Percentiles rank a stretch among this genome's conserved stretches.
phyloP scores from a whole-genome alignment of 306 rosid genomes.

The Corylus heterophylla region DNA sequence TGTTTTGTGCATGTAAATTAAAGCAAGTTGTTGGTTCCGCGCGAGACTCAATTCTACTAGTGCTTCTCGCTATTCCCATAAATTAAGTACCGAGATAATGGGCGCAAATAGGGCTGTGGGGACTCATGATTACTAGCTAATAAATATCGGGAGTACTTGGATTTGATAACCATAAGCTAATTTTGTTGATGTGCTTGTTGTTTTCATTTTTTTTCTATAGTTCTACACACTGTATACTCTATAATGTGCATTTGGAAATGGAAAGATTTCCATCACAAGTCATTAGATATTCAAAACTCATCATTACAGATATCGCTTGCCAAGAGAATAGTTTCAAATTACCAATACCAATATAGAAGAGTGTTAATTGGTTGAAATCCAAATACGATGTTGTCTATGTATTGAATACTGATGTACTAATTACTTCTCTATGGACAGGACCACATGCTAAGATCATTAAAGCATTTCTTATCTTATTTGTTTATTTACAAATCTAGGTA shows the following conservation, averaged over 20 bases:
- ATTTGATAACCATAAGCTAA: slow-evolving; percentile 9
- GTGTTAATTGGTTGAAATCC: too few relatives aligned
- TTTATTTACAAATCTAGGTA: neutral
- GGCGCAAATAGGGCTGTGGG: neutral
- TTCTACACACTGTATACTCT: too few relatives aligned
- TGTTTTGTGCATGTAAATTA: slow-evolving; percentile 30
- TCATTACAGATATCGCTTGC: too few relatives aligned
- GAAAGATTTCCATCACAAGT: too few relatives aligned
- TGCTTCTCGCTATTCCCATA: neutral
- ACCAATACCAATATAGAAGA: too few relatives aligned
- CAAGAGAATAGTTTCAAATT: too few relatives aligned
- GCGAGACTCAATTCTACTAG: neutral
- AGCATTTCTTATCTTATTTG: slow-evolving; percentile 28
- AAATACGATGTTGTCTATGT: neutral
- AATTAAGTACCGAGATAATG: neutral
- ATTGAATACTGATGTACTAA: slow-evolving; percentile 7
- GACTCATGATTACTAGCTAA: neutral
- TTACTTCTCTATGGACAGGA: neutral
- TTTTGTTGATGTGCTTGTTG: neutral
- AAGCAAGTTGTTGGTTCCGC: neutral
- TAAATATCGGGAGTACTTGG: neutral
- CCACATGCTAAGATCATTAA: neutral
- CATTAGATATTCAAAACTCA: too few relatives aligned
- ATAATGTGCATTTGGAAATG: too few relatives aligned
- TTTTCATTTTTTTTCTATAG: too few relatives aligned